These are phyloP conservation scores for Teunomyces stri DNA, from an alignment of 805 yeast species.

Conservation along the genomic window DNA sequence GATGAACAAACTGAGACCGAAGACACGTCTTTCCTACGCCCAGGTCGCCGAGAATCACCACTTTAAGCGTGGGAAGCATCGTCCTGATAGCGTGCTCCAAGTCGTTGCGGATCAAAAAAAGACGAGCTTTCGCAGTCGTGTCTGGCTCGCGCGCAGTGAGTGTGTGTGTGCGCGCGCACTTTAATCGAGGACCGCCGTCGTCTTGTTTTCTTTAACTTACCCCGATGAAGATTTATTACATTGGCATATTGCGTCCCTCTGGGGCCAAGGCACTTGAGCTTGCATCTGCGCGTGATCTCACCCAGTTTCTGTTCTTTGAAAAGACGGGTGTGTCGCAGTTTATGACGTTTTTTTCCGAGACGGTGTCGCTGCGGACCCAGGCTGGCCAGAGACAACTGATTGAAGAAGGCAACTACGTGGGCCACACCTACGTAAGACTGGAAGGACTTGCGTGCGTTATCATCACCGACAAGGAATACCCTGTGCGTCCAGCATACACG, in stretches of 20 bases:
- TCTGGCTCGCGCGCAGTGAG: neutral
- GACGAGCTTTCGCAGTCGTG: neutral
- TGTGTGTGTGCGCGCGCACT: neutral
- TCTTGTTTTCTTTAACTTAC: too few relatives aligned
- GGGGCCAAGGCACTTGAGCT: conserved; percentile 71
- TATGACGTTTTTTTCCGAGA: conserved; percentile 90
- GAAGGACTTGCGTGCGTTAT: conserved; percentile 92
- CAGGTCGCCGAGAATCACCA: conserved; percentile 56
- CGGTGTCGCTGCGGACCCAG: conserved; percentile 83
- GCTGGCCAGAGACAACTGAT: conserved; percentile 92
- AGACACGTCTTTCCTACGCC: conserved; percentile 61
- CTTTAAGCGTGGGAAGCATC: conserved; percentile 35
- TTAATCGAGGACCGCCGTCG: neutral
- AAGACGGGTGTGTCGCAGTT: conserved; percentile 79
- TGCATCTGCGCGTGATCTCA: conserved; percentile 74
- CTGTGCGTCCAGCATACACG: conserved; percentile 94
- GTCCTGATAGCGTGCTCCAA: neutral
- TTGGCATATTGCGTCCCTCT: conserved; percentile 74
- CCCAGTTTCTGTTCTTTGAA: conserved; percentile 88
- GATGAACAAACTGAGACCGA: conserved; percentile 54
- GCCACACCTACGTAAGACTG: conserved; percentile 84
- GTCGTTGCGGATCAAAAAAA: neutral
- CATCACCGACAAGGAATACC: conserved; percentile 93
- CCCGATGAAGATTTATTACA: conserved; percentile 83
- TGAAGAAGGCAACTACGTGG: conserved; percentile 87